Conservation (phyloP, 2,329 filamentous ascomycete genomes). For the Cladosporium sp. region DNA sequence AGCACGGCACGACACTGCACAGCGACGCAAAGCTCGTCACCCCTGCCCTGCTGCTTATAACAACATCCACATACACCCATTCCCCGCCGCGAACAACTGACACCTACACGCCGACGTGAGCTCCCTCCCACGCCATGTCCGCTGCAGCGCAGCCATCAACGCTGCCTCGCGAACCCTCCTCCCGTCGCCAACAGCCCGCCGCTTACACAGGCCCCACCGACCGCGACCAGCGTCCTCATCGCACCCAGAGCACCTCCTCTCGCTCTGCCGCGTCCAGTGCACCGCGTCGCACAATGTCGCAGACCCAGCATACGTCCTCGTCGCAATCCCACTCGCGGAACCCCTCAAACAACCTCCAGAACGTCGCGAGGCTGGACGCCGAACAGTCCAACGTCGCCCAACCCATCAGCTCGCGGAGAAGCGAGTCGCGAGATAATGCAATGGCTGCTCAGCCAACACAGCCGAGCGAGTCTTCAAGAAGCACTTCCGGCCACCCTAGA, state of each 20-base stretch:
- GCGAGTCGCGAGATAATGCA: conserved; percentile 63
- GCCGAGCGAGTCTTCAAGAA: conserved; percentile 56
- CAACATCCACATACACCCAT: background rate
- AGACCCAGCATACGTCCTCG: conserved; percentile 28
- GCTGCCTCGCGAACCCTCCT: conserved; percentile 54
- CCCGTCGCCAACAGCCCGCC: conserved; percentile 48
- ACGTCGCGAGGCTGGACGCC: conserved; percentile 68
- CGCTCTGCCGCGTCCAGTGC: conserved; percentile 38
- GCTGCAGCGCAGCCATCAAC: conserved; percentile 50
- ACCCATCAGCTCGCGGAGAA: conserved; percentile 55
- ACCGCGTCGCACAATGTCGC: conserved; percentile 41
- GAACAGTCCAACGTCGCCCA: conserved; percentile 69
- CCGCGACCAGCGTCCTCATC: conserved; percentile 47
- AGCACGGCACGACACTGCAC: background rate
- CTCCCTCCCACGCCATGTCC: conserved; percentile 41
- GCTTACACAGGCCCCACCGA: conserved; percentile 50
- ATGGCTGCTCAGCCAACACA: conserved; percentile 42
- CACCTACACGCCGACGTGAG: conserved; percentile 24
- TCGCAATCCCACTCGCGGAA: conserved; percentile 37
- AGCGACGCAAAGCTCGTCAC: background rate
- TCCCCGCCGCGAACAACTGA: background rate
- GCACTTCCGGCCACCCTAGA: conserved; percentile 42
- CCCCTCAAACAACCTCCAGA: conserved; percentile 53
- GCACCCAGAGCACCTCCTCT: conserved; percentile 38
- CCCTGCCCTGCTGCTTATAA: background rate